These are phyloP conservation scores for Lachnellula hyalina DNA, from an alignment of 2,329 filamentous ascomycete species.

Conservation along the genomic window DNA sequence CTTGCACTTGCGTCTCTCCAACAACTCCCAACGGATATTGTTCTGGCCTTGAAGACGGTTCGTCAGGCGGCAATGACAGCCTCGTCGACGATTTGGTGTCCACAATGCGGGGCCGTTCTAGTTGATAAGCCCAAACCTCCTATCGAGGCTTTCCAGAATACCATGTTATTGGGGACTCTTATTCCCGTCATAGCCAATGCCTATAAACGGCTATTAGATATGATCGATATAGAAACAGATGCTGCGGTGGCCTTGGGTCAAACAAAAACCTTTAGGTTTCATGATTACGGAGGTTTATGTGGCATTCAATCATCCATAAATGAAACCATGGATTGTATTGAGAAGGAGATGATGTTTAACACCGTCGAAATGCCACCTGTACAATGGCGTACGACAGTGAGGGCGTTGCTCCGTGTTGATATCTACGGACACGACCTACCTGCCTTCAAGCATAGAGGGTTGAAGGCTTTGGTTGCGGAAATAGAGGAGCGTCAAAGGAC, in stretches of 20 bases:
- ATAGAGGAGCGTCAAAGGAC: slow-evolving; percentile 47
- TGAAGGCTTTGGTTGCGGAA: slow-evolving; percentile 48
- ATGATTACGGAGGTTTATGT: slow-evolving; percentile 28
- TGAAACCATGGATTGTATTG: slow-evolving; percentile 12
- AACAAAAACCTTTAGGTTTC: slow-evolving; percentile 27
- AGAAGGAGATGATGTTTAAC: slow-evolving; percentile 32
- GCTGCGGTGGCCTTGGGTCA: slow-evolving; percentile 39
- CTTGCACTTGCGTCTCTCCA: slow-evolving; percentile 27
- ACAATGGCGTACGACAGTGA: slow-evolving; percentile 49
- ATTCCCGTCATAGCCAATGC: slow-evolving; percentile 53
- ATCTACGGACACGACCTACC: slow-evolving; percentile 46
- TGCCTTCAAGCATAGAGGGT: slow-evolving; percentile 38
- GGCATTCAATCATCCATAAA: slow-evolving; percentile 7
- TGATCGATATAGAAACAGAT: slow-evolving; percentile 48
- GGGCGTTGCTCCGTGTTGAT: slow-evolving; percentile 50
- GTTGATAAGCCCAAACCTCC: slow-evolving; percentile 35
- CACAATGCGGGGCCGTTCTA: slow-evolving; percentile 40
- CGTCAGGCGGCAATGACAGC: slow-evolving; percentile 25
- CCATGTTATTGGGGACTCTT: slow-evolving; percentile 54
- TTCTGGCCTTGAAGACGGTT: slow-evolving; percentile 22
- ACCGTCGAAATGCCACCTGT: slow-evolving; percentile 44
- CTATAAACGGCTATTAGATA: slow-evolving; percentile 49
- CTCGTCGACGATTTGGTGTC: slow-evolving; percentile 48
- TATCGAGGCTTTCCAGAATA: slow-evolving; percentile 50
- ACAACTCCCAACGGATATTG: slow-evolving; percentile 25